phyloP scores from a whole-genome alignment of 2,329 filamentous ascomycete genomes.

The Ophiosphaerella herpotricha region DNA sequence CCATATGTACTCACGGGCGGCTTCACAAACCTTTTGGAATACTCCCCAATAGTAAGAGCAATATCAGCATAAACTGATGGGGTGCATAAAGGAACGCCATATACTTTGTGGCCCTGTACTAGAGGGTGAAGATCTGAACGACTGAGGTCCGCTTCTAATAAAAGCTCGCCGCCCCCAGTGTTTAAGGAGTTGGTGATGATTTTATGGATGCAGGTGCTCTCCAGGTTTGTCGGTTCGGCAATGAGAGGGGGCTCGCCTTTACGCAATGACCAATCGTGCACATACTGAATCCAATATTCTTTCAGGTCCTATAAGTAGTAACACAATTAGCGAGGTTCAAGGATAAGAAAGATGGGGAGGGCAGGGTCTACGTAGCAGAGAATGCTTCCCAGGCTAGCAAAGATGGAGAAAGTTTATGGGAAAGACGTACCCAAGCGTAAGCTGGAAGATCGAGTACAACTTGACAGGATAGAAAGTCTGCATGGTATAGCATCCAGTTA shows the following conservation, averaged over 20 bases:
- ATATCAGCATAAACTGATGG: constrained; percentile 40
- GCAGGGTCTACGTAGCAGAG: too few relatives aligned
- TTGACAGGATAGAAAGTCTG: constrained; percentile 35
- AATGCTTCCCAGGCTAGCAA: too few relatives aligned
- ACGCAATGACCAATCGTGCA: constrained; percentile 5
- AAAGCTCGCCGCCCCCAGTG: background rate
- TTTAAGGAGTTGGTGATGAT: background rate
- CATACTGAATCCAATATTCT: constrained; percentile 46
- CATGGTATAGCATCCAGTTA: constrained; percentile 63
- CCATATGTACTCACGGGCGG: background rate
- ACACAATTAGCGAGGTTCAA: background rate
- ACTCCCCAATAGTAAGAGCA: constrained; percentile 35
- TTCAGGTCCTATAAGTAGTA: constrained; percentile 42
- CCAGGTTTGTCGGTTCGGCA: background rate
- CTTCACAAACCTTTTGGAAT: constrained; percentile 14
- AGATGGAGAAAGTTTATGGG: too few relatives aligned
- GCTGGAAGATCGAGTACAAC: constrained; percentile 33
- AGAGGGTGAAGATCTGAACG: constrained; percentile 11
- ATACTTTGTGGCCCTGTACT: constrained; percentile 18
- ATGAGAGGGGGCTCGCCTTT: constrained; percentile 9
- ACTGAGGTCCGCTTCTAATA: constrained; percentile 17
- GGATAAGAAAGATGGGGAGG: too few relatives aligned
- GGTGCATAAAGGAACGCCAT: constrained; percentile 20
- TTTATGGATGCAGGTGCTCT: background rate
- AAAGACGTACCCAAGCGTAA: constrained; percentile 30